These are phyloP conservation scores for Xylaria cubensis DNA, from an alignment of 495 filamentous ascomycete species.

Conservation along the genomic window DNA sequence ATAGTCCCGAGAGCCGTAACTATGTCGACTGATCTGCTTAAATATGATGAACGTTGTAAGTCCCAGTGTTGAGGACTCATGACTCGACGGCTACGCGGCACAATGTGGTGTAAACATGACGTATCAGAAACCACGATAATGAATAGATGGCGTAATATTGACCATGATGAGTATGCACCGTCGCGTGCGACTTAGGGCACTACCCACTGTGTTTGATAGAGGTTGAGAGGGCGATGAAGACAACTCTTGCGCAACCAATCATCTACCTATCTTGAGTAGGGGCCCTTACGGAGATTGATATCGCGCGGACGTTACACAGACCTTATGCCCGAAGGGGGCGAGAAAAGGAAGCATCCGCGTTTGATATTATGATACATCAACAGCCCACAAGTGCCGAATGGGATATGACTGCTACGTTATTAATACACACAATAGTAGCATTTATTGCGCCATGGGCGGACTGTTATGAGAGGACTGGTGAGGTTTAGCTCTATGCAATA, in stretches of 20 bases:
- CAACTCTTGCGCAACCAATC: not conserved
- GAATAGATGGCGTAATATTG: not conserved
- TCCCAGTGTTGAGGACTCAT: not conserved
- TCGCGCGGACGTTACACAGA: not conserved
- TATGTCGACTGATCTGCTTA: not conserved
- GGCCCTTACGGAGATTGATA: not conserved
- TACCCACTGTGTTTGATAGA: not conserved
- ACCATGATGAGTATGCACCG: not conserved
- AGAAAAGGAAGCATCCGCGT: constrained; percentile 1
- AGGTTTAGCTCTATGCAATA: not conserved
- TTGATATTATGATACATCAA: constrained; percentile 19
- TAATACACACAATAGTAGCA: not conserved
- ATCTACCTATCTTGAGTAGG: not conserved
- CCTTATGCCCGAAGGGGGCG: not conserved
- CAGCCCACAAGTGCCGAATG: constrained; percentile 11
- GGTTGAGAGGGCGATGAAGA: constrained; percentile 5
- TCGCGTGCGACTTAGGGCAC: not conserved
- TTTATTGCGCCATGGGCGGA: not conserved
- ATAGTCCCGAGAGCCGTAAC: not conserved
- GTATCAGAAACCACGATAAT: constrained; percentile 21
- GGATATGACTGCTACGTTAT: constrained; percentile 15
- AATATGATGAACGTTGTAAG: not conserved
- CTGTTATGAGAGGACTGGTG: not conserved
- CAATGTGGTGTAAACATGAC: constrained; percentile 6
- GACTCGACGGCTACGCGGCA: not conserved